Base-by-base conservation (phyloP, 192 early-diverging fungal species). In the Umbelopsis sp. region DNA sequence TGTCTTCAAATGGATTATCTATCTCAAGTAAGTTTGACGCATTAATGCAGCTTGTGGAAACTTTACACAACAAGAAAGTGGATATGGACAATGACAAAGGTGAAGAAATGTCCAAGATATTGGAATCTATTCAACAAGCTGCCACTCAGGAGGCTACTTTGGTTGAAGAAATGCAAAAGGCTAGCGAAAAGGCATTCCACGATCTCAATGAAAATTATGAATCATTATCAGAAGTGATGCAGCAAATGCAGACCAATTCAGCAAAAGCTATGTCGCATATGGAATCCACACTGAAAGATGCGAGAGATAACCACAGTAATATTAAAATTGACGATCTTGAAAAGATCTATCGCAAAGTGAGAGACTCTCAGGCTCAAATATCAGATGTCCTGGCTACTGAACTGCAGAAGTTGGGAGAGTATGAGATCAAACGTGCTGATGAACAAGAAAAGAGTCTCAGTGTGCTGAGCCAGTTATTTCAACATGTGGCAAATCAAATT, bases 1-100 rank as follows among this genome's bases (percentile, higher is more conserved):
- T 26, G 32, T 22, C 50, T 34, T 50, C 66, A 45, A 59, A 29
- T 0, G 20, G 26, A 4, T 20, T 59, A 9, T 76, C 74, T 20
- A 44, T 76, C 9, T 70, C 69, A 21, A 68, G 70, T 5, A 76
- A 76, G 54, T 76, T 76, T 56, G 74, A 76, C 34, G 44, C 66
- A 3, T 31, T 76, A 16, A 71, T 71, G 49, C 62, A 71, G 44
- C 66, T 76, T 38, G 62, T 76, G 21, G 74, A 68, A 45, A 76
- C 65, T 8, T 12, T 76, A 10, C 74, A 76, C 31, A 26, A n/a
- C 56, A 62, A 62, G 31, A 62, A 62, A 34, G 31, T 34, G 7
- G 31, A 62, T 20, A 34, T 32, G 26, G 56, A 62, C 8, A 62
- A 17, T 20, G n/a, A n/a, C 17, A 22, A 26, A 14, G 34, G 56